Conservation (phyloP, 2,329 filamentous ascomycete species). For the Diaporthe aspalathi region DNA sequence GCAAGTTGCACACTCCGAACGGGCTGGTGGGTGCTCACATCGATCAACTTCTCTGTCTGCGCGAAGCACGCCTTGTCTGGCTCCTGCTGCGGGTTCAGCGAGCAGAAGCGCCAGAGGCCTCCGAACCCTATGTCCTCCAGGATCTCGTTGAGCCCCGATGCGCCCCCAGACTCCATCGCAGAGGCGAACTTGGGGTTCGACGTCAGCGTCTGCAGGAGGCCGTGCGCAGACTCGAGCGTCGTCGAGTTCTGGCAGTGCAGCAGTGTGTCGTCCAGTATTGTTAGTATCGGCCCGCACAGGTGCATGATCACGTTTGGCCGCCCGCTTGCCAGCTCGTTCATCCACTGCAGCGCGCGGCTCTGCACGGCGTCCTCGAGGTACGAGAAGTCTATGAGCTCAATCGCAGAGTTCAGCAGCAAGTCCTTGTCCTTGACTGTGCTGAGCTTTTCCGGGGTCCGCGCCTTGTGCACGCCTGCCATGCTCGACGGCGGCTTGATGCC, state of each 20-base stretch:
- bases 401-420: conserved; percentile 70
- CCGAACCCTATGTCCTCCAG: conserved; percentile 72
- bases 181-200: conserved; percentile 63
- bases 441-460: conserved; percentile 57
- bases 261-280: conserved; percentile 70
- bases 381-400: conserved; percentile 74
- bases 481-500: conserved; percentile 59
- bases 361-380: conserved; percentile 73
- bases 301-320: conserved; percentile 68
- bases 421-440: conserved; percentile 68
- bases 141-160: conserved; percentile 58
- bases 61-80: conserved; percentile 62
- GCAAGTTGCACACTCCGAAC: background rate
- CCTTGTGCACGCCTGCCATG: conserved; percentile 53
- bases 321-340: conserved; percentile 66
- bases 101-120: conserved; percentile 70
- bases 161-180: conserved; percentile 55
- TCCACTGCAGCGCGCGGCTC: conserved; percentile 68
- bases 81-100: conserved; percentile 55
- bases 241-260: conserved; percentile 71
- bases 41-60: conserved; percentile 70
- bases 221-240: conserved; percentile 71
- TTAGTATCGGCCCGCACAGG: conserved; percentile 68
- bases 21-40: conserved; percentile 55
- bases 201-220: conserved; percentile 68